phyloP scores from a whole-genome alignment of 1,139 yeast genomes.

The Geotrichum australiense region DNA sequence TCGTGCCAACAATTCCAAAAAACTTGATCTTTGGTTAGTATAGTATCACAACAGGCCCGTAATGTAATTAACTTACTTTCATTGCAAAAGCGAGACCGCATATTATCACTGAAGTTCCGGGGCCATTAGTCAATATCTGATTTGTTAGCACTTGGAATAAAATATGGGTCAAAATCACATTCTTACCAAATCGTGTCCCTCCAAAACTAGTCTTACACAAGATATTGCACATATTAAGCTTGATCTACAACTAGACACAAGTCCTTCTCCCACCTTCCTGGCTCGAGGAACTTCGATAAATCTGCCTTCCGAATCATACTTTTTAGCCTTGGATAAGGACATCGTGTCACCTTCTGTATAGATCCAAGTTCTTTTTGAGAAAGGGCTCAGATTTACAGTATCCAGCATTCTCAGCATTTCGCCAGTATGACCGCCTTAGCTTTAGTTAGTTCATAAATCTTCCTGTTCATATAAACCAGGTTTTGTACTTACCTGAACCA shows the following conservation, averaged over 20 bases:
- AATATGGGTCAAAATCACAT: conserved; percentile 20
- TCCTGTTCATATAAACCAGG: conserved; percentile 8
- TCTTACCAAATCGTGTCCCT: conserved; percentile 28
- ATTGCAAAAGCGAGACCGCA: conserved; percentile 55
- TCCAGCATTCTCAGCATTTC: conserved; percentile 72
- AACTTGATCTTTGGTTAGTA: conserved; percentile 26
- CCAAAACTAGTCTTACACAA: conserved; percentile 25
- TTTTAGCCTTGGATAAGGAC: conserved; percentile 46
- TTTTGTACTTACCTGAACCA: conserved; percentile 20
- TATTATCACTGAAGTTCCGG: conserved; percentile 83
- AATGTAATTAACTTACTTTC: conserved; percentile 31
- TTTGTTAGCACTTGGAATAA: conserved; percentile 36
- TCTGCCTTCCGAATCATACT: conserved; percentile 33
- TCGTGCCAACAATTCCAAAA: conserved; percentile 46
- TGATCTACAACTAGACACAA: conserved; percentile 46
- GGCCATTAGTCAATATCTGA: conserved; percentile 74
- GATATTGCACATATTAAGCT: conserved; percentile 36
- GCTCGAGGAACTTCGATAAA: conserved; percentile 56
- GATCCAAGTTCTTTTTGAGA: conserved; percentile 31
- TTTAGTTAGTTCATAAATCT: not conserved
- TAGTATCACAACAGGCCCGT: not conserved
- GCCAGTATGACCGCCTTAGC: conserved; percentile 84
- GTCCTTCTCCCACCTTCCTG: conserved; percentile 64
- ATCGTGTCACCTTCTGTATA: conserved; percentile 49
- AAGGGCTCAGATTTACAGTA: conserved; percentile 34